phyloP scores from a whole-genome alignment of 805 yeast genomes.

The Wickerhamiella bombiphila region DNA sequence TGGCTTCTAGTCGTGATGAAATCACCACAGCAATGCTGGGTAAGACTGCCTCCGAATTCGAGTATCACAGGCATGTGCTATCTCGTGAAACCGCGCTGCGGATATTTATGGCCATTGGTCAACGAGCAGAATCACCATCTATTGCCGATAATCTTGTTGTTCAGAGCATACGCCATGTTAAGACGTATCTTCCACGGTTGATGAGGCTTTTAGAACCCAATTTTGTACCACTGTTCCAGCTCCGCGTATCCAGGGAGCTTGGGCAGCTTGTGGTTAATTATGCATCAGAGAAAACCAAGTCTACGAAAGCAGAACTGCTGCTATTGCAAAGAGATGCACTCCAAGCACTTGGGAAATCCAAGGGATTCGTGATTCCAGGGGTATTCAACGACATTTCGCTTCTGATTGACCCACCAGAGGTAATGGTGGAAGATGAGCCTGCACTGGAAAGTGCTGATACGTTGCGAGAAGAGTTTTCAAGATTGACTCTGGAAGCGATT shows the following conservation, averaged over 20 bases:
- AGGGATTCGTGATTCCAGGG: constrained; percentile 22
- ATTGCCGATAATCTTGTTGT: constrained; percentile 19
- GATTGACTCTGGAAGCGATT: constrained; percentile 42
- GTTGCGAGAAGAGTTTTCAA: constrained; percentile 32
- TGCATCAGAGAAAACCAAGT: constrained; percentile 21
- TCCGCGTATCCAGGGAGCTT: constrained; percentile 30
- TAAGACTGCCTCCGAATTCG: constrained; percentile 26
- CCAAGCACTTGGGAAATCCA: constrained; percentile 18
- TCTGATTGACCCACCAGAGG: constrained; percentile 8
- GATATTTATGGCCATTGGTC: constrained; percentile 19
- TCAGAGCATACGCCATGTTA: constrained; percentile 4
- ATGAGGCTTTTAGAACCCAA: constrained; percentile 11
- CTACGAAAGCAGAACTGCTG: constrained; percentile 22
- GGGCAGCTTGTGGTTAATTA: constrained; percentile 13
- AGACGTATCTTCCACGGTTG: constrained; percentile 10
- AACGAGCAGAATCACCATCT: constrained; percentile 17
- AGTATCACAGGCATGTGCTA: constrained; percentile 26
- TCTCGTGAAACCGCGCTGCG: constrained; percentile 24
- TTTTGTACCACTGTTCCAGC: constrained; percentile 5
- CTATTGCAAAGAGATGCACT: constrained; percentile 28
- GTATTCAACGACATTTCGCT: constrained; percentile 20
- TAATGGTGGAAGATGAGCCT: constrained; percentile 15
- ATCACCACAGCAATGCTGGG: constrained; percentile 23
- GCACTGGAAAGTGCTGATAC: constrained; percentile 23
- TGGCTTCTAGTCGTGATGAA: constrained; percentile 12